Percentiles rank a stretch among this genome's conserved stretches.
phyloP scores from a whole-genome alignment of 73 alveolate genomes.

The Vitrella brassicaformis region DNA sequence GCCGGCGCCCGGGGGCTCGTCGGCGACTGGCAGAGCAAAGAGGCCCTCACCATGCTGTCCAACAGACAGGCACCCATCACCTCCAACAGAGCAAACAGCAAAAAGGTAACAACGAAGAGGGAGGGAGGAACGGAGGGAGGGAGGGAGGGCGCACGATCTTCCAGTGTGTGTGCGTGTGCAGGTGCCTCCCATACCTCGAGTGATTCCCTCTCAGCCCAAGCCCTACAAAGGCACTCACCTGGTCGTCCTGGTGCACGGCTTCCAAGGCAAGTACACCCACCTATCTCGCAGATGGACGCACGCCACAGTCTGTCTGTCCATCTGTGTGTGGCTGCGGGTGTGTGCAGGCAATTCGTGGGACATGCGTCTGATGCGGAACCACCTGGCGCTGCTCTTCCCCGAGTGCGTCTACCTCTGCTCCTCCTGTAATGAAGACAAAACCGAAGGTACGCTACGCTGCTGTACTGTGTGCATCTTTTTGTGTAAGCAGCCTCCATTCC shows the following conservation, averaged over 20 bases:
- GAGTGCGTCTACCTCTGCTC: constrained; percentile 86
- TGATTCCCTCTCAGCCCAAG: constrained; percentile 12
- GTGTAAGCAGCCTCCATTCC: background rate
- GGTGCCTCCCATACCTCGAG: background rate
- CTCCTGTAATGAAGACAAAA: constrained; percentile 75
- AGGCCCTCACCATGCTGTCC: no score
- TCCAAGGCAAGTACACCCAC: constrained; percentile 74
- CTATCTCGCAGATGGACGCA: no score
- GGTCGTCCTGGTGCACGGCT: constrained; percentile 94
- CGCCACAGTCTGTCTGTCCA: no score
- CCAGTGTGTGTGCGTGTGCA: background rate
- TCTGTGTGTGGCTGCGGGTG: no score
- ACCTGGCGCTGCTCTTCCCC: constrained; percentile 82
- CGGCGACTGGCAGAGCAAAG: no score
- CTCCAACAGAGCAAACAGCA: no score
- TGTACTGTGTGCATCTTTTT: background rate
- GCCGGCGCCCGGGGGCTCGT: no score
- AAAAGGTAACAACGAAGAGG: no score
- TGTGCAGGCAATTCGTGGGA: constrained; percentile 68
- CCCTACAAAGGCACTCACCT: constrained; percentile 63
- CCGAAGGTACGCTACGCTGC: background rate
- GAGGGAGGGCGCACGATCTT: background rate
- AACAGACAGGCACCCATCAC: no score
- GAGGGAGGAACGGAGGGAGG: no score
- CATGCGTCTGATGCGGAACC: constrained; percentile 90